These are phyloP conservation scores for Cladosporium phlei DNA, from an alignment of 2,329 filamentous ascomycete species.

Conservation along the genomic window DNA sequence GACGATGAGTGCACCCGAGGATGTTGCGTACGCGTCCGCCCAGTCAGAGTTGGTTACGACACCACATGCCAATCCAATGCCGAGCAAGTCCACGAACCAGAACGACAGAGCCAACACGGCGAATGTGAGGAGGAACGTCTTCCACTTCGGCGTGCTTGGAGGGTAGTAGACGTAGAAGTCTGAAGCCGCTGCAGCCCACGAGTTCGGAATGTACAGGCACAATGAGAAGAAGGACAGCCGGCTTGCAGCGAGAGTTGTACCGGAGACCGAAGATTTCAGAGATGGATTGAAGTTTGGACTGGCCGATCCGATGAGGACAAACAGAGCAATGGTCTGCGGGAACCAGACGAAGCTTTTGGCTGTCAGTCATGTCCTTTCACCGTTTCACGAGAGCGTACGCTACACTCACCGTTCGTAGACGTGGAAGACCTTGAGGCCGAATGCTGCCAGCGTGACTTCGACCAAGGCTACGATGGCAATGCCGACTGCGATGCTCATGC, in stretches of 20 bases:
- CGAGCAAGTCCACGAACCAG: slow-evolving; percentile 34
- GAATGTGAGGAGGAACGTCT: slow-evolving; percentile 36
- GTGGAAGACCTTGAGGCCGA: slow-evolving; percentile 37
- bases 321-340: slow-evolving; percentile 37
- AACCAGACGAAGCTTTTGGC: slow-evolving; percentile 39
- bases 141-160: slow-evolving; percentile 32
- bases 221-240: slow-evolving; percentile 25
- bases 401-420: slow-evolving; percentile 40
- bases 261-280: slow-evolving; percentile 25
- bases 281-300: slow-evolving; percentile 36
- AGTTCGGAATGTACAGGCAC: slow-evolving; percentile 14
- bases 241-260: slow-evolving; percentile 32
- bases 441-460: slow-evolving; percentile 28
- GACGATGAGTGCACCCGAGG: slow-evolving; percentile 37
- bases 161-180: slow-evolving; percentile 44
- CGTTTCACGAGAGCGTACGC: slow-evolving; percentile 16
- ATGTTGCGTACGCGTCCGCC: slow-evolving; percentile 30
- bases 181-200: slow-evolving; percentile 30
- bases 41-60: slow-evolving; percentile 24
- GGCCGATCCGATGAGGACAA: slow-evolving; percentile 38
- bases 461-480: slow-evolving; percentile 33
- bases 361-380: slow-evolving; percentile 19
- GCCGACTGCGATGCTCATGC: slow-evolving; percentile 36
- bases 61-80: slow-evolving; percentile 37
- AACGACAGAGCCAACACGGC: slow-evolving; percentile 32